A percentile compares a stretch with the other conserved stretches of the same genome.
Evolutionary conservation across 371 early-diverging fungal species (phyloP).

Genomic region (Mucor saturninus): DNA sequence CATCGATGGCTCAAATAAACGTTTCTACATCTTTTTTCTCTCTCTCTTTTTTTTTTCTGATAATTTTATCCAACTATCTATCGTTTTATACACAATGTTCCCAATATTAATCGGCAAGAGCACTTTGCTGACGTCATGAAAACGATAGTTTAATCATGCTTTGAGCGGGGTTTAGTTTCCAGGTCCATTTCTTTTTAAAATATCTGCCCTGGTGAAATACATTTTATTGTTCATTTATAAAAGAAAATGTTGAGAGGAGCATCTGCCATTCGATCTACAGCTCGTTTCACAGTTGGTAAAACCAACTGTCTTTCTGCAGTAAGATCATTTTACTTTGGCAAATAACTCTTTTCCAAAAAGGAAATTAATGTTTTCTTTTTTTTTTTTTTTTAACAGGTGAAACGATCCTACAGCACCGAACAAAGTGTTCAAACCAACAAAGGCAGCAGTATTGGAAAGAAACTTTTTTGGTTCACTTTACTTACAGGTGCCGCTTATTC

Average conservation of each 20-base stretch:
- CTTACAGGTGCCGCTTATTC: conserved; percentile 39
- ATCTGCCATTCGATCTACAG: conserved; percentile 24
- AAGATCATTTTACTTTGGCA: not conserved
- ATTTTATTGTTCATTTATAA: too few relatives aligned
- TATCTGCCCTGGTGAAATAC: not conserved
- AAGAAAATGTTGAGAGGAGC: conserved; percentile 29
- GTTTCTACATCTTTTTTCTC: too few relatives aligned
- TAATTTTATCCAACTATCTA: too few relatives aligned
- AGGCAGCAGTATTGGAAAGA: conserved; percentile 30
- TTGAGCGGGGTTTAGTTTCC: too few relatives aligned
- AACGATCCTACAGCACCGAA: conserved; percentile 23
- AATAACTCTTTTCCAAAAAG: not conserved
- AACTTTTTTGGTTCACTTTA: conserved; percentile 36
- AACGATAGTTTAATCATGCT: too few relatives aligned
- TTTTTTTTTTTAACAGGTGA: conserved; percentile 3
- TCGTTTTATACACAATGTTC: too few relatives aligned
- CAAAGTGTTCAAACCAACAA: conserved; percentile 5
- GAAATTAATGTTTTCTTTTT: conserved; percentile 1
- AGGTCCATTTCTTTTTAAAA: too few relatives aligned
- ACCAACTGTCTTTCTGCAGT: conserved; percentile 14
- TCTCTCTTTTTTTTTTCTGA: too few relatives aligned
- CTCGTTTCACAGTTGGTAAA: conserved; percentile 17
- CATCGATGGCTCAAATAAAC: too few relatives aligned
- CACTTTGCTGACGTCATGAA: too few relatives aligned
- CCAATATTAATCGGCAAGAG: too few relatives aligned